Conservation (phyloP, 2,329 filamentous ascomycete species). For the Zalaria obscura region DNA sequence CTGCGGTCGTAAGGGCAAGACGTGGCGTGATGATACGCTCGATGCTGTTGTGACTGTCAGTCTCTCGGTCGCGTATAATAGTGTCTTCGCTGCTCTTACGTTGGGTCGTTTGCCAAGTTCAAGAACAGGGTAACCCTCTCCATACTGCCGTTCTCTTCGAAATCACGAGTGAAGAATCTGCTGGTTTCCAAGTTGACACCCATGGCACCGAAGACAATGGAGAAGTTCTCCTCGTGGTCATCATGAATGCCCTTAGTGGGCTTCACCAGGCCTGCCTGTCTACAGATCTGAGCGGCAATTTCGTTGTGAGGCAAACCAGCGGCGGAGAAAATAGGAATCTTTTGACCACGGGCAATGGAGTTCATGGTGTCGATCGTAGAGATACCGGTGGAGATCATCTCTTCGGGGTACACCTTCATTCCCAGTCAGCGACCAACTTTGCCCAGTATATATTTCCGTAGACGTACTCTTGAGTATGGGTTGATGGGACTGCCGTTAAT, state of each 20-base stretch:
- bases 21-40: conserved; percentile 99
- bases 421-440: neutral
- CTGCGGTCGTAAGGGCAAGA: conserved; percentile 92
- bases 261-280: conserved; percentile 86
- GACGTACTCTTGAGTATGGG: conserved; percentile 78
- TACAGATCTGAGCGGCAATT: conserved; percentile 96
- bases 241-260: conserved; percentile 90
- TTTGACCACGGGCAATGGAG: conserved; percentile 89
- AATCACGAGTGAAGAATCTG: conserved; percentile 96
- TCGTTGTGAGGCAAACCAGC: conserved; percentile 98
- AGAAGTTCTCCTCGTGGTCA: conserved; percentile 97
- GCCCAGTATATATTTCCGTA: neutral
- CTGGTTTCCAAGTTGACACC: conserved; percentile 99
- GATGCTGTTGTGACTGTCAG: conserved; percentile 46
- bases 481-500: conserved; percentile 99
- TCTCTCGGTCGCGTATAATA: neutral
- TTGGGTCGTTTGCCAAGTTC: conserved; percentile 97
- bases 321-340: conserved; percentile 98
- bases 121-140: conserved; percentile 95
- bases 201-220: conserved; percentile 98
- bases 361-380: conserved; percentile 97
- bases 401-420: conserved; percentile 82
- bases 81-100: conserved; percentile 40
- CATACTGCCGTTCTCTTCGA: conserved; percentile 98
- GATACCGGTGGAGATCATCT: conserved; percentile 99